Base-by-base conservation (phyloP, 257 asterid species). In the Scutellaria minor region DNA sequence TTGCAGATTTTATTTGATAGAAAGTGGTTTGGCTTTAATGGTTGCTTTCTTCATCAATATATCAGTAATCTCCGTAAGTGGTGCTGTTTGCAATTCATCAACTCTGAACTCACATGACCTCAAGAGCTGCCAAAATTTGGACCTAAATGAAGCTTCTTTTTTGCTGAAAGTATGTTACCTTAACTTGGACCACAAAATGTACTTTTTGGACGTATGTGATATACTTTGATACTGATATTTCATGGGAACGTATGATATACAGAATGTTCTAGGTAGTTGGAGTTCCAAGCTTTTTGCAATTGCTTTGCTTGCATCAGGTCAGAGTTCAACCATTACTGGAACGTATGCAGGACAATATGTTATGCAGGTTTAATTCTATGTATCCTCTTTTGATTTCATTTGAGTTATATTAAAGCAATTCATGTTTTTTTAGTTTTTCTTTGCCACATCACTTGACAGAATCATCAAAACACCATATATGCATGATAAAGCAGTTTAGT, bases 261-360 rank as follows among this genome's bases (percentile, higher is more conserved):
- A 95, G 98, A 85, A 95, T 72, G 93, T 88, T 74, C 81, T 95
- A 37, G 98, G 98, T 60, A 86, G 74, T 76, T 90, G 99, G 99
- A 92, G 98, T 78, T 95, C 98, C 65, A 95, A 95, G 88, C 85
- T 95, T 69, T 95, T 92, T 66, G 98, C 98, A 20, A 69, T 95
- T 81, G 99, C 99, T 27, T 88, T 95, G 80, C 87, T 92, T 74
- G 98, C 99, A 47, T 95, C 99, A 1, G 99, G 98, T 20, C 98
- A 91, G 85, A 95, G 98, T 78, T 95, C 98, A 24, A 95, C 99
- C 31, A 92, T 95, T 64, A 95, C 99, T 40, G 99, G 99, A 72
- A 95, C 99, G 4, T 90, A 95, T 48, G 99, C 98, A 5, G 99
- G 99, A 40, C 98, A 95, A 77, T 95, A 91, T 56, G 98, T 95